Evolutionary conservation across 176 grass and related monocot genomes (phyloP), one percentile per base, ranked within the genome.

Genomic region (Phyllostachys edulis): DNA sequence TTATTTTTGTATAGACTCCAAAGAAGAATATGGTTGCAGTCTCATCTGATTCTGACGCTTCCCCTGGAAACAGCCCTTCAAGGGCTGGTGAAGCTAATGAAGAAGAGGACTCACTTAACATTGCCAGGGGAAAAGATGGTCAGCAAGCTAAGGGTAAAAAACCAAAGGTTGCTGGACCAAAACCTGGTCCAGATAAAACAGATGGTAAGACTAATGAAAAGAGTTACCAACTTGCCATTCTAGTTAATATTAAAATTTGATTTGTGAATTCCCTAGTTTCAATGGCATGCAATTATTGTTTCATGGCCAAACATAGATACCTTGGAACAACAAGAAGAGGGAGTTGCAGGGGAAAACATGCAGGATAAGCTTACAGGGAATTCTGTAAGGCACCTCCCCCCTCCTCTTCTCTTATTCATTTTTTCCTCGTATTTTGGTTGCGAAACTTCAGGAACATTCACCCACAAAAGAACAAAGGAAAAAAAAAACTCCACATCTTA

Each of bases 281-380:
- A 49, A 11, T 77, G 45, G 8, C 36, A 5, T 76, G 18, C 78
- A 46, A 82, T 71, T 74, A 56, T 13, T 63, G 9, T 71, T 55
- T 82, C 41, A 71, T 82, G 23, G 26, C 60, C n/a, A 56, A 72
- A 71, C 20, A 59, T 84, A 89, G 87, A 74, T 78, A 38, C 39
- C 39, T 67, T 75, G 46, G 68, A 89, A 66, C 73, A 82, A 59
- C 57, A 32, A 23, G 81, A 75, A 52, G 84, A 86, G 23, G 88
- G 13, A 83, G 78, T 77, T 86, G 80, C 41, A 34, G 89, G 90
- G 11, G 82, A 85, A 83, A 66, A 77, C n/a, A 38, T 72, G 57
- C 62, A 76, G 69, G 87, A 85, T 24, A 91, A 88, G 75, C 82
- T 67, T 87, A 41, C 63, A 16, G 90, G 78, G n/a, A 68, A 89